phyloP scores from a whole-genome alignment of 2,329 filamentous ascomycete species.

The Xylariaceae sp. region DNA sequence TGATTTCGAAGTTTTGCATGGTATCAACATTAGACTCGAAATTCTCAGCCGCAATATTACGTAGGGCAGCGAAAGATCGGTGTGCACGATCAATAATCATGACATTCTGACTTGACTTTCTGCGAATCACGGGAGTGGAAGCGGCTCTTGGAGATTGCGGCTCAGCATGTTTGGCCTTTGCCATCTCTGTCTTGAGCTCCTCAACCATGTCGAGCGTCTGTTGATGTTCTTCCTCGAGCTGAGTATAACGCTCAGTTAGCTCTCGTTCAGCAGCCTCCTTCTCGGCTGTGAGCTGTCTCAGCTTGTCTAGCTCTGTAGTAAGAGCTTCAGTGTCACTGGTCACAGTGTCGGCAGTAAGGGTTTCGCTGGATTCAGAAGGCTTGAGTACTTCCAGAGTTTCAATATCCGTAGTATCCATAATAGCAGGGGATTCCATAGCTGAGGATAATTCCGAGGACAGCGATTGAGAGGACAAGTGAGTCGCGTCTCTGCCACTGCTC shows the following conservation, averaged over 20 bases:
- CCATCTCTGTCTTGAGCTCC: slow-evolving; percentile 81
- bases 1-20: slow-evolving; percentile 89
- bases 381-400: slow-evolving; percentile 56
- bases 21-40: slow-evolving; percentile 78
- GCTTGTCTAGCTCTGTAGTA: slow-evolving; percentile 63
- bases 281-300: slow-evolving; percentile 68
- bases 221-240: slow-evolving; percentile 77
- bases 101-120: slow-evolving; percentile 88
- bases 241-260: slow-evolving; percentile 73
- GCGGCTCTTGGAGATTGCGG: slow-evolving; percentile 59
- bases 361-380: slow-evolving; percentile 36
- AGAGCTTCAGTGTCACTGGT: slow-evolving; percentile 42
- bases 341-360: slow-evolving; percentile 31
- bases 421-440: slow-evolving; percentile 70
- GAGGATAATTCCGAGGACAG: slow-evolving; percentile 93
- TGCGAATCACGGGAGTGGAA: slow-evolving; percentile 75
- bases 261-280: slow-evolving; percentile 72
- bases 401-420: slow-evolving; percentile 58
- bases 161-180: slow-evolving; percentile 65
- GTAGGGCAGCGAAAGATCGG: slow-evolving; percentile 82
- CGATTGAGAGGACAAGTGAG: slow-evolving; percentile 77
- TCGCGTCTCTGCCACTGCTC: slow-evolving; percentile 63
- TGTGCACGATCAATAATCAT: slow-evolving; percentile 87
- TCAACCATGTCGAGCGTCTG: slow-evolving; percentile 82
- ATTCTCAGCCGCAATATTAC: slow-evolving; percentile 82